Base-by-base conservation (phyloP, 495 filamentous ascomycete genomes). In the Penicillium daleae region DNA sequence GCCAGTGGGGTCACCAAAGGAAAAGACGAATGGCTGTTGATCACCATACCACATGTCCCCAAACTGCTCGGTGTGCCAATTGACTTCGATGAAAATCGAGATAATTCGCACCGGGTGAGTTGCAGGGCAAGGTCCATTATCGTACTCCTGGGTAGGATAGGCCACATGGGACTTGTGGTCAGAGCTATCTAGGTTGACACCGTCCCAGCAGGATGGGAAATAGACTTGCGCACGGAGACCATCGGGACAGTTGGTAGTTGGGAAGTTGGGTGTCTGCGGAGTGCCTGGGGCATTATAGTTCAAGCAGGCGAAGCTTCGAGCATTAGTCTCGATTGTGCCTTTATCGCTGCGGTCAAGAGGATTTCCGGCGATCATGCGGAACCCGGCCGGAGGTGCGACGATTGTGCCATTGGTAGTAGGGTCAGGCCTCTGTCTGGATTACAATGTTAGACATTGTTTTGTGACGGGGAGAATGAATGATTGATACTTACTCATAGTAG, bases 41-140 rank as follows among this genome's bases (percentile, higher is more conserved):
- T 57, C 57, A 39, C 73, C 80, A 29, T 81, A 82, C 65, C 65
- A 67, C 32, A 57, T 17, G 56, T 83, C 73, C 19, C 72, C 71
- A 63, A 89, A 86, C 4, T 70, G 62, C 54, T 83, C 78, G 10
- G 86, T 87, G 65, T 87, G 76, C 78, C 84, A 92, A 71, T 86
- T 84, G 15, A 88, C 79, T 76, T 92, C 90, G 67, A 83, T 90
- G 76, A 92, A 92, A 61, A 92, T 42, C n/a, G 39, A 42, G 74
- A 60, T 87, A 86, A 42, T 42, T 57, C 87, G 76, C 6, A 86
- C 71, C 1, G 39, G 39, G 27, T 84, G 84, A 12, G 76, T 51
- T 35, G 48, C 39, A 1, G 65, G 65, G 31, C 65, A 67, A 31
- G 63, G 63, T 0, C 48, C 53, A 35, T 67, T 67, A 5, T 57